These are phyloP conservation scores for Conringia planisiliqua DNA, from an alignment of 345 rosid genomes.

Conservation along the genomic window DNA sequence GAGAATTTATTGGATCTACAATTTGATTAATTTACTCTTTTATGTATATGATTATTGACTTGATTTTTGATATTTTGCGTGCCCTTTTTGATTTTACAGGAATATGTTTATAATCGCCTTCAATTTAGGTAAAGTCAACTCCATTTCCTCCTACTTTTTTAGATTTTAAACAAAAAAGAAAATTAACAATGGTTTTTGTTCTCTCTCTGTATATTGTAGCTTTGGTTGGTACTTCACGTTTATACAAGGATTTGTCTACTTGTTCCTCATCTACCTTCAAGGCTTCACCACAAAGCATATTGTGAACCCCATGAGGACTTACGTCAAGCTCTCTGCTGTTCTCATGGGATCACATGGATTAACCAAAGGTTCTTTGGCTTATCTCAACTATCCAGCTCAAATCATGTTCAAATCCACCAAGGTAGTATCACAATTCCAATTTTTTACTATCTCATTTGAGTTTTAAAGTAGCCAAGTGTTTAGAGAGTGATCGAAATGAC, in stretches of 20 bases:
- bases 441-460: neutral
- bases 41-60: slow-evolving; percentile 6
- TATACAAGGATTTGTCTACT: slow-evolving; percentile 95
- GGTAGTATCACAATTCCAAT: slow-evolving; percentile 31
- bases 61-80: neutral
- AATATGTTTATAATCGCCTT: slow-evolving; percentile 94
- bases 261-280: slow-evolving; percentile 77
- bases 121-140: slow-evolving; percentile 65
- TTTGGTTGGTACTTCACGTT: slow-evolving; percentile 99
- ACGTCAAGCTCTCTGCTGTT: slow-evolving; percentile 94
- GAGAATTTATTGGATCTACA: slow-evolving; percentile 1
- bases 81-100: slow-evolving; percentile 45
- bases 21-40: neutral
- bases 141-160: neutral
- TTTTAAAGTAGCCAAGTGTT: neutral
- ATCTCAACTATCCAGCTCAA: slow-evolving; percentile 96
- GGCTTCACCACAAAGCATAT: slow-evolving; percentile 89
- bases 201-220: slow-evolving; percentile 43
- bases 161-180: neutral
- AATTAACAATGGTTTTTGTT: neutral
- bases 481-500: slow-evolving; percentile 1
- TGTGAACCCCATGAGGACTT: slow-evolving; percentile 95
- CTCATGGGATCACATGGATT: slow-evolving; percentile 96
- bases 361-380: slow-evolving; percentile 95
- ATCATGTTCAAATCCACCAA: slow-evolving; percentile 99